Evolutionary conservation across 108 stramenopile species (phyloP).

Genomic region (Skeletonema costatum): DNA sequence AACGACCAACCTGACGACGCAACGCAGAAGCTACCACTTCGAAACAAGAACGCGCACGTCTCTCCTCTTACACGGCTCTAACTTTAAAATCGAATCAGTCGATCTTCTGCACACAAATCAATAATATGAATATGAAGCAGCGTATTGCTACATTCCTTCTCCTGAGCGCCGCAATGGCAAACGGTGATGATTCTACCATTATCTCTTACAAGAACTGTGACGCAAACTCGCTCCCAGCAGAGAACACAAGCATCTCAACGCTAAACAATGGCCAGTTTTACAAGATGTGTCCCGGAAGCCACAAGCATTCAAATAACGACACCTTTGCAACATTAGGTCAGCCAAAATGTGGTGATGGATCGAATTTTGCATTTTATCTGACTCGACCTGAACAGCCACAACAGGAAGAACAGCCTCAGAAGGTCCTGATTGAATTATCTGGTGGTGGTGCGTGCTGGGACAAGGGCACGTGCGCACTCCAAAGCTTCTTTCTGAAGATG

Average conservation of each 20-base stretch:
- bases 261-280: conserved; percentile 38
- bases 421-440: conserved; percentile 56
- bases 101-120: background rate
- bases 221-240: conserved; percentile 11
- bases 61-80: too few relatives aligned
- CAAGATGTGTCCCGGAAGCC: conserved; percentile 43
- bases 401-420: conserved; percentile 11
- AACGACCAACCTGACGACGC: too few relatives aligned
- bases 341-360: conserved; percentile 61
- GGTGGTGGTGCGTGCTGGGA: conserved; percentile 73
- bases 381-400: conserved; percentile 41
- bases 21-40: too few relatives aligned
- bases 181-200: background rate
- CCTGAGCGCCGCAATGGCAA: background rate
- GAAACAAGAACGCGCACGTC: too few relatives aligned
- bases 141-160: background rate
- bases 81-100: too few relatives aligned
- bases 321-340: conserved; percentile 25
- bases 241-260: conserved; percentile 27
- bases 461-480: conserved; percentile 41
- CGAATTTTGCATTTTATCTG: conserved; percentile 54
- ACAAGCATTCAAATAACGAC: background rate
- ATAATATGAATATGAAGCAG: too few relatives aligned
- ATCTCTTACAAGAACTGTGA: conserved; percentile 23
- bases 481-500: conserved; percentile 32